Conservation (phyloP, 352 stramenopile species). For the Pythium chondricola region DNA sequence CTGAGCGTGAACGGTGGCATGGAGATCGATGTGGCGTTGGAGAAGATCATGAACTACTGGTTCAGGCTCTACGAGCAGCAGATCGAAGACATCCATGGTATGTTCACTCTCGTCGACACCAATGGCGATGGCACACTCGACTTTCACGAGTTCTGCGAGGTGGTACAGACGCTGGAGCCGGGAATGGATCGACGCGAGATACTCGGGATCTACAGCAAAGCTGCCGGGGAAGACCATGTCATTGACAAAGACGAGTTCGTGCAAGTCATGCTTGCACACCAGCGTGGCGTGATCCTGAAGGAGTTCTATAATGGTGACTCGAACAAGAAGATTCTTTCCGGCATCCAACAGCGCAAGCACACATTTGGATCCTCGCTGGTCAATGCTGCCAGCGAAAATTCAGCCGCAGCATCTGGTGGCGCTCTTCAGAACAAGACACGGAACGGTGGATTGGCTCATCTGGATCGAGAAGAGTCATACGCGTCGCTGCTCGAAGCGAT, state of each 20-base stretch:
- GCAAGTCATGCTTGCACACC: slow-evolving; percentile 65
- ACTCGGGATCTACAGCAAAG: slow-evolving; percentile 53
- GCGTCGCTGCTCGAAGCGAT: slow-evolving; percentile 51
- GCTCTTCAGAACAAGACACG: slow-evolving; percentile 21
- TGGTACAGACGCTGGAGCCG: slow-evolving; percentile 56
- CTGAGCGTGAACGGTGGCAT: slow-evolving; percentile 16
- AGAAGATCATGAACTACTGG: slow-evolving; percentile 77
- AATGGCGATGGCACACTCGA: slow-evolving; percentile 69
- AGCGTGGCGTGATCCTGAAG: slow-evolving; percentile 56
- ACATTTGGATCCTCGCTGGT: slow-evolving; percentile 8
- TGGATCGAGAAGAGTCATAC: slow-evolving; percentile 53
- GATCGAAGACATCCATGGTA: slow-evolving; percentile 66
- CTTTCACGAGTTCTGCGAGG: slow-evolving; percentile 65
- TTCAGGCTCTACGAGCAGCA: slow-evolving; percentile 72
- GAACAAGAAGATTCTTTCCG: slow-evolving; percentile 48
- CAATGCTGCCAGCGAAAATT: background rate
- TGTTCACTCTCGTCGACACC: slow-evolving; percentile 64
- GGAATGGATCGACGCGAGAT: slow-evolving; percentile 57
- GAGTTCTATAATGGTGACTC: slow-evolving; percentile 49
- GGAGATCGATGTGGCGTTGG: slow-evolving; percentile 68
- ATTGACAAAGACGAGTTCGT: slow-evolving; percentile 79
- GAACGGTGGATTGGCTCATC: slow-evolving; percentile 16
- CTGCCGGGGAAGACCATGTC: slow-evolving; percentile 63
- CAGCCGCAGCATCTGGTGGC: background rate
- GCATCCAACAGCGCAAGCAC: slow-evolving; percentile 42